A percentile compares a stretch with the other conserved stretches of the same genome.
Conservation (phyloP, 208 protist species). For the Zelonia costaricensis region DNA sequence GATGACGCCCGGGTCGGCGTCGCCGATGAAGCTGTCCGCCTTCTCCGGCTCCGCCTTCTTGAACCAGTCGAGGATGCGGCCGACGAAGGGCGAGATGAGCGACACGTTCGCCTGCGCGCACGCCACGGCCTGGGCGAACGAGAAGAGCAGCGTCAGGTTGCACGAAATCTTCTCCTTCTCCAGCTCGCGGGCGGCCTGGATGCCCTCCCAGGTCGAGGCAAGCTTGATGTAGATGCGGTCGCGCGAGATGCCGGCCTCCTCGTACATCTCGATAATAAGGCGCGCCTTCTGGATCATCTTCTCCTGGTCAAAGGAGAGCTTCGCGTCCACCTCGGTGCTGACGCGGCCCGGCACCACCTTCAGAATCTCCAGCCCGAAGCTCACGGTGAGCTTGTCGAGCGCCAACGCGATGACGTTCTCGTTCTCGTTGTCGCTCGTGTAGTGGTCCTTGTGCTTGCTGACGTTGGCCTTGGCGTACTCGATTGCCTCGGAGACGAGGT, state of each 20-base stretch:
- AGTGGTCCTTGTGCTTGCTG: slow-evolving; percentile 40
- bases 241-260: slow-evolving; percentile 89
- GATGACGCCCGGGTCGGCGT: slow-evolving; percentile 94
- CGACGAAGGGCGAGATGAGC: slow-evolving; percentile 97
- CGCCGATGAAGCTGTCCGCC: slow-evolving; percentile 61
- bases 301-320: slow-evolving; percentile 96
- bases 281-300: slow-evolving; percentile 93
- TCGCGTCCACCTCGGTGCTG: slow-evolving; percentile 97
- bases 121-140: slow-evolving; percentile 93
- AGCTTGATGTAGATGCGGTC: slow-evolving; percentile 97
- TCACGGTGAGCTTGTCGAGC: slow-evolving; percentile 93
- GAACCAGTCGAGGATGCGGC: slow-evolving; percentile 98
- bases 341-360: slow-evolving; percentile 97
- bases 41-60: slow-evolving; percentile 69
- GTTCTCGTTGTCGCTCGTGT: slow-evolving; percentile 29
- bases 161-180: slow-evolving; percentile 97
- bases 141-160: slow-evolving; percentile 99
- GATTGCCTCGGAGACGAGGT: slow-evolving; percentile 90
- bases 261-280: slow-evolving; percentile 94
- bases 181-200: slow-evolving; percentile 91
- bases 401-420: slow-evolving; percentile 71
- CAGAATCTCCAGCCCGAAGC: slow-evolving; percentile 97
- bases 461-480: slow-evolving; percentile 88
- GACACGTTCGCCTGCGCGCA: slow-evolving; percentile 95
- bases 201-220: slow-evolving; percentile 98